Conservation (phyloP, 768 basidiomycete species). For the Naganishia vishniacii region DNA sequence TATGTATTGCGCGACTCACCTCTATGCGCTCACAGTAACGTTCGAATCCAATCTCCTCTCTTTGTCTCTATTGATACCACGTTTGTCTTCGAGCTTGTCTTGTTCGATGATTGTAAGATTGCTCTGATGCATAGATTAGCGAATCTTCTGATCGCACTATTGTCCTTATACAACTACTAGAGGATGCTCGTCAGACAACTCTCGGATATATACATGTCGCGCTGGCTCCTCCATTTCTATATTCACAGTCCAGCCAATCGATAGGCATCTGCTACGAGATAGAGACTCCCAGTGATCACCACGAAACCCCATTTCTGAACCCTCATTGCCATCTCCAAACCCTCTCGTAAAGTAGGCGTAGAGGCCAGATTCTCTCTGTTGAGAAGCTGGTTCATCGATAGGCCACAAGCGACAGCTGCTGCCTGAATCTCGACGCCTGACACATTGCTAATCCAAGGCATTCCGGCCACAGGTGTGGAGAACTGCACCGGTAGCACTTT, state of each 20-base stretch:
- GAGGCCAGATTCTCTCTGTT: background rate
- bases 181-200: no score
- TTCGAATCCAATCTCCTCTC: no score
- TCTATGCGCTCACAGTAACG: background rate
- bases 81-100: background rate
- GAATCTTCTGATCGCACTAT: background rate
- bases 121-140: conserved; percentile 17
- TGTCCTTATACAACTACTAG: background rate
- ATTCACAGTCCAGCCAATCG: conserved; percentile 49
- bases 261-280: conserved; percentile 90
- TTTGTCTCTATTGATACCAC: no score
- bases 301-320: conserved; percentile 52
- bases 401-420: conserved; percentile 51
- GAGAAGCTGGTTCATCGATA: conserved; percentile 48
- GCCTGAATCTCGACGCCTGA: conserved; percentile 55
- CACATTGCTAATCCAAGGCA: conserved; percentile 86
- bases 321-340: conserved; percentile 56
- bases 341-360: conserved; percentile 46
- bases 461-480: conserved; percentile 63
- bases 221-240: no score
- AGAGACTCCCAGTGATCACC: conserved; percentile 83
- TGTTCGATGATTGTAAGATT: conserved; percentile 13
- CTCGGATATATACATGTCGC: no score
- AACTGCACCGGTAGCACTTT: conserved; percentile 42
- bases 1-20: no score